Conservation (phyloP, 73 alveolate species). For the Paraurostyla sp. region DNA sequence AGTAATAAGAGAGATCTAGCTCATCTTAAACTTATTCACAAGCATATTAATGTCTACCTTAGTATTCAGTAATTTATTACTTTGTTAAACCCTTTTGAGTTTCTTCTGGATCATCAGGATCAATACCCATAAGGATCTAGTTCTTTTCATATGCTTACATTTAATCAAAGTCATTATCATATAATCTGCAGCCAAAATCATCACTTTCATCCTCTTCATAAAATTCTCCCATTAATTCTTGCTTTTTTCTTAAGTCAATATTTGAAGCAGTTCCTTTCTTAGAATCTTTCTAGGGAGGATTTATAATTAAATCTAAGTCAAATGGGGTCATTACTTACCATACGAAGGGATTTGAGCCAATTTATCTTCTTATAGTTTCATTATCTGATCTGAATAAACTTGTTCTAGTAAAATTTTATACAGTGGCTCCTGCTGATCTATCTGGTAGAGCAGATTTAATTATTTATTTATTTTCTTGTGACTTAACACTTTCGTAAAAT, state of each 20-base stretch:
- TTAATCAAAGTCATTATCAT: slow-evolving; percentile 52
- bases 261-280: neutral
- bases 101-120: slow-evolving; percentile 57
- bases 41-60: neutral
- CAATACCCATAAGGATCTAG: slow-evolving; percentile 54
- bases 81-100: slow-evolving; percentile 31
- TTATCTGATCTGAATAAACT: slow-evolving; percentile 31
- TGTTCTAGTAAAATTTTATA: neutral
- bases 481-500: slow-evolving; percentile 5
- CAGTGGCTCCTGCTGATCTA: slow-evolving; percentile 27
- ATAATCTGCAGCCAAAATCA: slow-evolving; percentile 30
- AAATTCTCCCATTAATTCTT: slow-evolving; percentile 24
- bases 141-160: slow-evolving; percentile 50
- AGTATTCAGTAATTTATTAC: neutral
- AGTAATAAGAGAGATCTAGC: slow-evolving; percentile 67
- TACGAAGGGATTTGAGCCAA: slow-evolving; percentile 4
- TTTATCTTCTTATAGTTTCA: slow-evolving; percentile 12
- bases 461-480: slow-evolving; percentile 20
- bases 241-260: neutral
- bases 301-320: slow-evolving; percentile 45
- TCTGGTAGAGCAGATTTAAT: slow-evolving; percentile 28
- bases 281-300: neutral
- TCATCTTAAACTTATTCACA: slow-evolving; percentile 4
- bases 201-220: slow-evolving; percentile 15
- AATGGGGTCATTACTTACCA: slow-evolving; percentile 69